Base-by-base conservation (phyloP, 1,284 basidiomycete genomes). In the Neonothopanus nambi region DNA sequence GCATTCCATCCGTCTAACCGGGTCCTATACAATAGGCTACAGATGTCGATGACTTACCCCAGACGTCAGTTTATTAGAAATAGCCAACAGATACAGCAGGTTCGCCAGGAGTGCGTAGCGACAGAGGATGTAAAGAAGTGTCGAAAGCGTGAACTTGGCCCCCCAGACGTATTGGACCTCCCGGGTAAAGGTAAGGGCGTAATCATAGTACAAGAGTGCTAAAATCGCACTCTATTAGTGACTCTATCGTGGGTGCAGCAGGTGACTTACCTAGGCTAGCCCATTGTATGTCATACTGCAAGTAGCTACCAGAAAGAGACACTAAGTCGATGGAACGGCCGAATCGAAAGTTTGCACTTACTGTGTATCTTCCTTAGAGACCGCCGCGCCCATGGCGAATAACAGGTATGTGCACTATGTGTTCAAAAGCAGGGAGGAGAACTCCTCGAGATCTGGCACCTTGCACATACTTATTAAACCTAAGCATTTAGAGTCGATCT, bases 101-200 rank as follows among this genome's bases (percentile, higher is more conserved):
- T 66, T 66, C 33, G 65, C 63, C 15, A 64, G 52, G 13, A 66
- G 54, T 7, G 58, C 58, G 43, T 64, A 65, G 37, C 64, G 60
- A 51, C 64, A 65, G 40, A 56, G 58, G 18, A 61, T 49, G 44
- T 65, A 64, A 4, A 63, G 55, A 26, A 61, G 4, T 15, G 58
- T 63, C 18, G 63, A 60, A n/a, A 61, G 42, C 13, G 59, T 53
- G 23, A 64, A 52, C 41, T 42, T 61, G n/a, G 56, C 51, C 8
- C 52, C 42, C 64, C 64, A 66, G 18, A 66, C 59, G 44, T 64
- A 63, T 28, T 48, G 38, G 33, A 61, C 59, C 40, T 64, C 64
- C 58, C 55, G 58, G 2, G 44, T 48, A 13, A 65, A 63, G 33
- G 62, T 65, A 13, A 64, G 56, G 13, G 53, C 21, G 51, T 61